These are phyloP conservation scores for Casuarina cunninghamiana DNA, from an alignment of 306 rosid genomes.

Conservation along the genomic window DNA sequence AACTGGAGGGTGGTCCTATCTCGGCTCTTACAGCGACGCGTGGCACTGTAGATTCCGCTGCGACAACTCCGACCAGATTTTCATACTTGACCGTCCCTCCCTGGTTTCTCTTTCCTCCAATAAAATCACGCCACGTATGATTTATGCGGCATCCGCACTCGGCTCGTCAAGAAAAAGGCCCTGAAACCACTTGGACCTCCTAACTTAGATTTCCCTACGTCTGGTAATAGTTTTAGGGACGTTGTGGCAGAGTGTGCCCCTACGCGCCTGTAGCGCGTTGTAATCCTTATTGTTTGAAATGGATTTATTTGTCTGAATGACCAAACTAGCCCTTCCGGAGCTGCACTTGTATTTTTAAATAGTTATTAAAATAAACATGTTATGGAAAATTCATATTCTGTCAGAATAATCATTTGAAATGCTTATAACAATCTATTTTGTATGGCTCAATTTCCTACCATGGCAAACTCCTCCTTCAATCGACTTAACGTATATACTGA, in stretches of 20 bases:
- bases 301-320: not conserved
- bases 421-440: not conserved
- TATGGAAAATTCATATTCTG: not conserved
- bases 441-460: not conserved
- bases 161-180: not conserved
- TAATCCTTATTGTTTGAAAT: constrained; percentile 6
- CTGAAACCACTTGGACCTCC: too few species aligned
- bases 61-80: not conserved
- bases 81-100: not conserved
- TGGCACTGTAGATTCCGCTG: constrained; percentile 45
- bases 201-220: constrained; percentile 14
- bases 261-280: constrained; percentile 35
- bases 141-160: accelerated
- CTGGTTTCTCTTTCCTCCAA: accelerated
- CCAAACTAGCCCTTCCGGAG: constrained; percentile 26
- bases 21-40: constrained; percentile 27
- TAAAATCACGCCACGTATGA: constrained; percentile 6
- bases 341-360: not conserved
- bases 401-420: constrained; percentile 6
- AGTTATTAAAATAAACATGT: not conserved
- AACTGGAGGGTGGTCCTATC: constrained; percentile 18
- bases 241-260: not conserved
- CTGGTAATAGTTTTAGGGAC: not conserved
- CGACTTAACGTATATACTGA: not conserved
- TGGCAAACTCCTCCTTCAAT: constrained; percentile 14